Base-by-base conservation (phyloP, 1,284 basidiomycete species). In the Ganoderma boninense region DNA sequence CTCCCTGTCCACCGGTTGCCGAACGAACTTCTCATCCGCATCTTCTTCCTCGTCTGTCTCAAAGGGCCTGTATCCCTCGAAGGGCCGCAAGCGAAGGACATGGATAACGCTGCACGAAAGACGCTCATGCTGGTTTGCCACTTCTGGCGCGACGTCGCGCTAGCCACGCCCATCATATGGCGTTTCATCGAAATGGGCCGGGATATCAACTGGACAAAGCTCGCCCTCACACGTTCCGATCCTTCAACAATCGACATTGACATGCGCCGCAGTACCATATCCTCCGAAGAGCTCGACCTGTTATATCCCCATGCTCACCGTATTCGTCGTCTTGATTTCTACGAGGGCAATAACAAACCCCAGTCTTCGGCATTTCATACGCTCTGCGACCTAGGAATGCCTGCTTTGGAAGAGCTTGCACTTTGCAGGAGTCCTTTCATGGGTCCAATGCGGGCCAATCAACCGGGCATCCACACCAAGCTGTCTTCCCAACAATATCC, bases 111-210 rank as follows among this genome's bases (percentile, higher is more conserved):
- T 52, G 23, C 49, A 4, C 40, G 57, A 35, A 60, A 20, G 32
- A 35, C 38, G n/a, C 35, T 60, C 38, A 60, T 60, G 57, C 57
- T 60, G 6, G 56, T 60, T 13, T 60, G 57, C 10, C 57, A 20
- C 16, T 32, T 8, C n/a, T 60, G 57, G 57, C 35, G 57, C 18
- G 35, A 60, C 35, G 35, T 60, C 16, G 57, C 57, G 32, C 18
- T 29, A 18, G 35, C 57, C 11, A 60, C 57, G 11, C 57, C 57
- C 32, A 23, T 5, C 32, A 16, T 60, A 11, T 60, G 35, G 57
- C 57, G 57, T 4, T 38, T 32, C 57, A 40, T 60, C 10, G 49
- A 52, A 52, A 52, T 52, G 49, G 49, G 49, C 11, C 23, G 49
- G 13, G 46, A 10, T 23, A 7, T 49, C 46, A 8, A 10, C n/a